phyloP scores from a whole-genome alignment of 2,329 filamentous ascomycete species.

The Fusarium cyanostomum region DNA sequence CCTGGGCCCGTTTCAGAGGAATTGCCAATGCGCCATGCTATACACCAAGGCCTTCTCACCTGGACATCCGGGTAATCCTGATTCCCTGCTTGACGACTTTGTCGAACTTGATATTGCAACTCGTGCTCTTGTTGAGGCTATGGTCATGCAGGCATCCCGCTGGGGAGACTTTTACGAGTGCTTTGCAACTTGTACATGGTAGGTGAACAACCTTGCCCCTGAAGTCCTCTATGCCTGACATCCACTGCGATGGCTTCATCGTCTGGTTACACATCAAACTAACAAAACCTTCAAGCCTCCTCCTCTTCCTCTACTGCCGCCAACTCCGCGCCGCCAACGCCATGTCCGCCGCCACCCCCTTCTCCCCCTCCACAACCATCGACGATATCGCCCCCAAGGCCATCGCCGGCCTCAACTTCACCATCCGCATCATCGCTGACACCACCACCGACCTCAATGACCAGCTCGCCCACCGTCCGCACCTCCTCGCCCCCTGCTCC shows the following conservation, averaged over 20 bases:
- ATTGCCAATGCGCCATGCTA: constrained; percentile 50
- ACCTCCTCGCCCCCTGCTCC: constrained; percentile 46
- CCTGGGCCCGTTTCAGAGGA: constrained; percentile 48
- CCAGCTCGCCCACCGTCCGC: constrained; percentile 45
- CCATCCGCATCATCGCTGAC: constrained; percentile 49
- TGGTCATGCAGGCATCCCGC: constrained; percentile 46
- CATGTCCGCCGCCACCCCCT: constrained; percentile 27
- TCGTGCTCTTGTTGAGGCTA: constrained; percentile 46
- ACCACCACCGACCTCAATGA: constrained; percentile 49
- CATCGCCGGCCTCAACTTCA: constrained; percentile 51
- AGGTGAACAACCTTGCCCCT: constrained; percentile 15
- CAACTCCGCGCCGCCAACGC: constrained; percentile 44
- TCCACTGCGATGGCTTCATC: background rate
- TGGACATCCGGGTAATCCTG: constrained; percentile 24
- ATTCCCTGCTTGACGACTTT: constrained; percentile 42
- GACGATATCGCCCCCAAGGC: constrained; percentile 48
- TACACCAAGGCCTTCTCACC: constrained; percentile 45
- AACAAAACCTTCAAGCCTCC: constrained; percentile 38
- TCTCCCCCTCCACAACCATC: constrained; percentile 23
- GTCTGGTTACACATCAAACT: background rate
- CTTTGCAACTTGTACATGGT: constrained; percentile 50
- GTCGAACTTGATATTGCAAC: constrained; percentile 47
- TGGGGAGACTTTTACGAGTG: constrained; percentile 50
- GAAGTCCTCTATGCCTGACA: background rate
- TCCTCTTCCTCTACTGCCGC: constrained; percentile 49